Evolutionary conservation across 495 filamentous ascomycete genomes (phyloP), one percentile per base, ranked within the genome.

Genomic region (Penicillium turbatum): DNA sequence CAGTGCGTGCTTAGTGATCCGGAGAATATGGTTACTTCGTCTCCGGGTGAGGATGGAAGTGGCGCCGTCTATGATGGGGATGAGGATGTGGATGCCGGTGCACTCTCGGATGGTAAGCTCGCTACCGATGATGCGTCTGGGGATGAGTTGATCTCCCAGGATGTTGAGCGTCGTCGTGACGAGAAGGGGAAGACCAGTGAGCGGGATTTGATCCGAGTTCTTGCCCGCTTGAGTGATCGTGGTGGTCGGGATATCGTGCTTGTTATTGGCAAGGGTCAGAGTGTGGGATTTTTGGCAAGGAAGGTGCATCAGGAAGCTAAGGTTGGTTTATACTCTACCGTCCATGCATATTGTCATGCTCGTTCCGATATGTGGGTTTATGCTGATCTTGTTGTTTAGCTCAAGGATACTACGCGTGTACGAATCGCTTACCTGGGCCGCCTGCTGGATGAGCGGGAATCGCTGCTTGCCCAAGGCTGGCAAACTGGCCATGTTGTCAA

Each of bases 1-100:
- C 82, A 85, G 62, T 86, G 87, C 67, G 80, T 93, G 21, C 83
- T 92, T 8, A 74, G 79, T 45, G 87, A 92, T 66, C 92, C 92
- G 6, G 69, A 71, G 39, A 92, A 95, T 59, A 62, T 95, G 5
- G 69, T 78, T 0, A 67, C 77, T 57, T 73, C 73, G 6, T 47
- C 53, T 26, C 16, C 24, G n/a, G 59, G 63, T 35, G 55, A 60
- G 19, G 54, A 51, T n/a, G 69, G 54, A 9, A n/a, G 39, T 26
- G 65, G 55, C 13, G 70, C 66, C 5, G 73, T n/a, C 2, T 29
- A 80, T 21, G 72, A 68, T 31, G 67, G 70, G 19, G 72, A 72
- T 48, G 21, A 4, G 21, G n/a, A n/a, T n/a, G n/a, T n/a, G n/a
- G n/a, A n/a, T n/a, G 75, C 72, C 51, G 77, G 75, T 13, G 76